These are phyloP conservation scores for Encephalitozoon cuniculi DNA, from an alignment of 371 early-diverging fungal species.

Conservation along the genomic window DNA sequence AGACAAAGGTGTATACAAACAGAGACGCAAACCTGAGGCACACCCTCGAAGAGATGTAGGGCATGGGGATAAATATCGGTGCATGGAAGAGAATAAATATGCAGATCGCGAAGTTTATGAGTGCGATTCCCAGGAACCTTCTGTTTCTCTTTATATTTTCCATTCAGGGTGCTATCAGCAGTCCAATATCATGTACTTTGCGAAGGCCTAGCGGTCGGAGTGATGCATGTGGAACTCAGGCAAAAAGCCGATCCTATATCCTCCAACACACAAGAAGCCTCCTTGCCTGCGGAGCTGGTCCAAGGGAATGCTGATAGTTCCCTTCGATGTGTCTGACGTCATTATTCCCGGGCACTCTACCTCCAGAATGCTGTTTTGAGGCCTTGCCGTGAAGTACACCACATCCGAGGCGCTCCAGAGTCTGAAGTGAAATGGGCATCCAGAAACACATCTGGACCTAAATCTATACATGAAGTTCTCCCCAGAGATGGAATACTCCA, in stretches of 20 bases:
- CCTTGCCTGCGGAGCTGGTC: not conserved
- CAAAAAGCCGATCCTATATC: not conserved
- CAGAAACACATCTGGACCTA: not conserved
- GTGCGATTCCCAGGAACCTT: not conserved
- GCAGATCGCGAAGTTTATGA: not conserved
- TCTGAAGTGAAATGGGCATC: not conserved
- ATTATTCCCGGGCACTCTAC: not conserved
- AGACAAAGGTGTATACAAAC: slow-evolving; percentile 17
- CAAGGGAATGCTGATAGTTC: not conserved
- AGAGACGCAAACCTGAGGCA: slow-evolving; percentile 4
- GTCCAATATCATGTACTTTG: not conserved
- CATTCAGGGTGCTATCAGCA: not conserved
- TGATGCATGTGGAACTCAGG: not conserved
- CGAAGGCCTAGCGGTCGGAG: not conserved
- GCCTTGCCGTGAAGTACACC: not conserved
- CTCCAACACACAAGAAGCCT: not conserved
- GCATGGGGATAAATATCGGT: not conserved
- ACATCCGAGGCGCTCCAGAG: not conserved
- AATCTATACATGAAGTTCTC: not conserved
- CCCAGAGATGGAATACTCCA: not conserved
- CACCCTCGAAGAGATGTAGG: slow-evolving; percentile 6
- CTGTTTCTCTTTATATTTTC: slow-evolving; percentile 7
- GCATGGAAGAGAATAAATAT: not conserved
- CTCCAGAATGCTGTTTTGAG: not conserved
- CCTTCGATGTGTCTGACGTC: not conserved